Base-by-base conservation (phyloP, 2,329 filamentous ascomycete species). In the Arthrocladium fulminans region DNA sequence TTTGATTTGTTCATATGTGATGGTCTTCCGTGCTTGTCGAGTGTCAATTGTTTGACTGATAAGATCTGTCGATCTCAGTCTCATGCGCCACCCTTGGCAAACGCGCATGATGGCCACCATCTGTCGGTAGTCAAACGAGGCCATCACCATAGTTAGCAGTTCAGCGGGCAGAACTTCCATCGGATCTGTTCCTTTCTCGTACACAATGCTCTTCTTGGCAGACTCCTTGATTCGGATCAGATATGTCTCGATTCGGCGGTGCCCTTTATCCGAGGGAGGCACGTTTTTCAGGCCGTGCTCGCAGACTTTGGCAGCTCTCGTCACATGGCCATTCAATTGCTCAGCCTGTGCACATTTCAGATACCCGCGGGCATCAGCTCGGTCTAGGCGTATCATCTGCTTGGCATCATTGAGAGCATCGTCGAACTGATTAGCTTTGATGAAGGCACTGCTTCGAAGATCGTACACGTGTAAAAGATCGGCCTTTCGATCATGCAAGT, bases 281-380 rank as follows among this genome's bases (percentile, higher is more conserved):
- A 80, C 65, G 39, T 65, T 69, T 51, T 73, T 75, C 54, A 81
- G 63, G n/a, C 75, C 79, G 58, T 77, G 74, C 22, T 72, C 68
- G 61, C 80, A 81, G 20, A 80, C 71, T 9, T 73, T 69, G 10
- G 77, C 57, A 4, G 79, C 79, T 20, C 70, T 71, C n/a, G 72
- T 67, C 2, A 65, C 60, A 57, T 75, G 78, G 9, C 69, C 66
- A 63, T 74, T 71, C 50, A 67, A 51, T 9, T 65, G 54, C 22
- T 72, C 64, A 4, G 69, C 60, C 49, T 72, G 73, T 2, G 71
- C 76, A 22, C 73, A 74, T 46, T 77, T 73, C 23, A 81, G 59
- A 59, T 81, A 81, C 7, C 77, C 78, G 60, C 71, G 71, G n/a
- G 73, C 67, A 61, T 79, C 72, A 19, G 67, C 65, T 47, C 69